A percentile compares a stretch with the other conserved stretches of the same genome.
These are phyloP conservation scores for Termitomyces sp. DNA, from an alignment of 768 basidiomycete species.

Conservation along the genomic window DNA sequence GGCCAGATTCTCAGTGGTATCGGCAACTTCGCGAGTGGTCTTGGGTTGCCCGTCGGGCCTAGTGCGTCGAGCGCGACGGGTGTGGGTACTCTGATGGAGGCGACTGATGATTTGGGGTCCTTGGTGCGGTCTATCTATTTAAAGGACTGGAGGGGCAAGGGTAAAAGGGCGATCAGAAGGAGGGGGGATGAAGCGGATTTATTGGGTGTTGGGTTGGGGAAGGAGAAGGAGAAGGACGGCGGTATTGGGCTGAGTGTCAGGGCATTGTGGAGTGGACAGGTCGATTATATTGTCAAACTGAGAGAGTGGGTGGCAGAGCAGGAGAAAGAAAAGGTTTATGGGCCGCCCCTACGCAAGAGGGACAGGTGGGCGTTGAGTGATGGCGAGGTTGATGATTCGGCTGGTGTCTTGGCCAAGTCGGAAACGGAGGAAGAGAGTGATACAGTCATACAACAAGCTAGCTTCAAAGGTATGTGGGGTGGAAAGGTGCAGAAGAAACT, in stretches of 20 bases:
- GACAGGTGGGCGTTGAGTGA: slow-evolving; percentile 29
- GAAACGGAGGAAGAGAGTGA: slow-evolving; percentile 46
- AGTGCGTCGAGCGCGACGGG: slow-evolving; percentile 18
- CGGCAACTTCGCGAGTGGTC: slow-evolving; percentile 32
- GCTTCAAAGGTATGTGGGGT: slow-evolving; percentile 34
- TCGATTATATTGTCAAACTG: slow-evolving; percentile 28
- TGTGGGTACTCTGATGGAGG: slow-evolving; percentile 35
- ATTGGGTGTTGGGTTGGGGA: slow-evolving; percentile 10
- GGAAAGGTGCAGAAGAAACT: slow-evolving; percentile 37
- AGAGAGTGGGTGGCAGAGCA: slow-evolving; percentile 29
- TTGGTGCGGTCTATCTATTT: slow-evolving; percentile 43
- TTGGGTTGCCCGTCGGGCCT: slow-evolving; percentile 31
- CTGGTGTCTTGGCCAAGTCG: slow-evolving; percentile 14
- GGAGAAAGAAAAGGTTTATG: neutral
- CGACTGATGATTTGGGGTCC: slow-evolving; percentile 44
- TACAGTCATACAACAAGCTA: slow-evolving; percentile 12
- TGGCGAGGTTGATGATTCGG: slow-evolving; percentile 29
- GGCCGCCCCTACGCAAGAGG: slow-evolving; percentile 3
- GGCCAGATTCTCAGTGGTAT: slow-evolving; percentile 37
- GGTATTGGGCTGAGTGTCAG: slow-evolving; percentile 31
- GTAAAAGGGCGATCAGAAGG: slow-evolving; percentile 14
- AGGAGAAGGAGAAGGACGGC: slow-evolving; percentile 23
- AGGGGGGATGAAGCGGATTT: slow-evolving; percentile 15
- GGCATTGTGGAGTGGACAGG: slow-evolving; percentile 40
- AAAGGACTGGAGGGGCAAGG: slow-evolving; percentile 22